Percentiles rank a stretch among this genome's conserved stretches.
These are phyloP conservation scores for Torulaspora microellipsoides DNA, from an alignment of 805 yeast genomes.

Conservation along the genomic window DNA sequence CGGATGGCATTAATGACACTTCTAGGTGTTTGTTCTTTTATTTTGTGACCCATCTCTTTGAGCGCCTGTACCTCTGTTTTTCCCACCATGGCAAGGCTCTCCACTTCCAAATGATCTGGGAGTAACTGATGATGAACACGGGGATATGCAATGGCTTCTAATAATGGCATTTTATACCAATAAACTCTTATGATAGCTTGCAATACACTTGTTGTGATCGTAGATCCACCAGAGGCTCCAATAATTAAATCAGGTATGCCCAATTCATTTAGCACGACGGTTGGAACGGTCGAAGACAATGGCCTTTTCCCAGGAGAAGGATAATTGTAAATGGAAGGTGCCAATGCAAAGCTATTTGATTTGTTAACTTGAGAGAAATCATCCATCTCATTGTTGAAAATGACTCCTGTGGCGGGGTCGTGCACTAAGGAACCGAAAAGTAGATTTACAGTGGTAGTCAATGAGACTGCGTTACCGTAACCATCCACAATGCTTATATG, in stretches of 20 bases:
- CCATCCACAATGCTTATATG: constrained; percentile 78
- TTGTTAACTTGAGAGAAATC: constrained; percentile 75
- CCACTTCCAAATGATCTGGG: constrained; percentile 65
- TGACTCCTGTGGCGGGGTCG: constrained; percentile 76
- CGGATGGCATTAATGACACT: constrained; percentile 57
- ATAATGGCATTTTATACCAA: constrained; percentile 51
- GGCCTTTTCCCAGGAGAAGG: constrained; percentile 78
- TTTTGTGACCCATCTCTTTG: constrained; percentile 45
- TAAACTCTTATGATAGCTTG: constrained; percentile 71
- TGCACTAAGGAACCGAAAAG: constrained; percentile 78
- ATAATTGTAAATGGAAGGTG: constrained; percentile 77
- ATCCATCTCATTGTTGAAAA: constrained; percentile 90
- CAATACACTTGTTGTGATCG: constrained; percentile 76
- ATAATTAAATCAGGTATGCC: constrained; percentile 59
- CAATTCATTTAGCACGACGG: constrained; percentile 50
- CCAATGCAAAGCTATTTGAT: constrained; percentile 71
- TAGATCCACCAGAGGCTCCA: constrained; percentile 94
- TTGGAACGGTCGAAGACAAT: constrained; percentile 76
- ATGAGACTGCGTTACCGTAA: constrained; percentile 69
- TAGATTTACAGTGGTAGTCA: constrained; percentile 86
- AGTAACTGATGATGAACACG: constrained; percentile 85
- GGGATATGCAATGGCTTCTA: constrained; percentile 73
- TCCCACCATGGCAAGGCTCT: constrained; percentile 43
- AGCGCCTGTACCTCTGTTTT: constrained; percentile 38
- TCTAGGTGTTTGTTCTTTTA: constrained; percentile 41